Evolutionary conservation across 352 stramenopile species (phyloP), one percentile per base, ranked within the genome.

Genomic region (Thraustotheca clavata): DNA sequence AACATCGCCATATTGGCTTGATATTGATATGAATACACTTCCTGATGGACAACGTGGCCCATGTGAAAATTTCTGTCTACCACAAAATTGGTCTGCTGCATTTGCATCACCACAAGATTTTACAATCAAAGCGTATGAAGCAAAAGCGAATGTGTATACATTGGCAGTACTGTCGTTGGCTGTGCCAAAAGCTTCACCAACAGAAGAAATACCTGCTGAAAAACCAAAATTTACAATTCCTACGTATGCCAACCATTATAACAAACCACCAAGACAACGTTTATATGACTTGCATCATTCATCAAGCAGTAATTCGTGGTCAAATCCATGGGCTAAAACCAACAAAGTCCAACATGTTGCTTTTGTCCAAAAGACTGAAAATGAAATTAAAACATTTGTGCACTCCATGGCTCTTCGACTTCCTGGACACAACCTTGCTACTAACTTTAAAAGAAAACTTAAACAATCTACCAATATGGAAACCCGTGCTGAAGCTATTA

Each of bases 41-140:
- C 79, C 83, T 0, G 78, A 88, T n/a, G 76, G 76, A 47, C 71
- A 88, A 46, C 72, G 87, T 50, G 79, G 71, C 39, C 54, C 87
- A 18, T 90, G 84, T 55, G 76, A 86, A 33, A 70, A 70, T 49
- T 92, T 88, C 33, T 90, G 77, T 22, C 70, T 76, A 33, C 79
- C 77, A 11, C 76, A 79, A 6, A 74, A 62, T 7, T 92, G 83
- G 83, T 92, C 83, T 20, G 75, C 77, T 0, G 76, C 77, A 24
- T 92, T 92, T 68, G 76, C 83, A 3, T 83, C 76, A 1, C 76
- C 83, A 1, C 79, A 78, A 0, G 83, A 92, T 50, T 92, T 90
- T 49, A 92, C 83, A 1, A 74, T 90, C 55, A 86, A 85, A 40
- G 81, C 33, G 76, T 86, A 43, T 62, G 72, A 36, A 72, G 88